phyloP scores from a whole-genome alignment of 495 filamentous ascomycete species.

The Aspergillus conjunctus region DNA sequence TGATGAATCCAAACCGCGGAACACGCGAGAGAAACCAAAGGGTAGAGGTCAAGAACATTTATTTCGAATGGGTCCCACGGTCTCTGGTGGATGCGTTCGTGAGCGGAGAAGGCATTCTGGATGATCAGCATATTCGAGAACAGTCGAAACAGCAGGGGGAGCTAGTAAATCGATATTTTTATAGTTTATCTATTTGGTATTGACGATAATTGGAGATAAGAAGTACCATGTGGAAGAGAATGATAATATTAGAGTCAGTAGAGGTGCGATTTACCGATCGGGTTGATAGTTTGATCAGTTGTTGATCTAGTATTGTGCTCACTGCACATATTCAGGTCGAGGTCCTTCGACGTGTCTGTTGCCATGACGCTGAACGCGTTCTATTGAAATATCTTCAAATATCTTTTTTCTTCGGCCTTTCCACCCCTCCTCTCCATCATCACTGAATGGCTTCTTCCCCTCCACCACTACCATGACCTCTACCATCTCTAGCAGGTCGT shows the following conservation, averaged over 20 bases:
- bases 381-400: slow-evolving; percentile 3
- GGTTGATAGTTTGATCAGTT: not conserved
- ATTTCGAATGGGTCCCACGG: slow-evolving; percentile 67
- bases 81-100: slow-evolving; percentile 57
- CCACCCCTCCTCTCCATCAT: not conserved
- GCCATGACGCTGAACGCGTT: slow-evolving; percentile 20
- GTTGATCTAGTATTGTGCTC: not conserved
- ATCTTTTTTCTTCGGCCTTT: not conserved
- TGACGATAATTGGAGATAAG: not conserved
- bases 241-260: not conserved
- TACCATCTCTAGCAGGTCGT: slow-evolving; percentile 25
- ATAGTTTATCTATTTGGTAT: slow-evolving; percentile 14
- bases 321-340: not conserved
- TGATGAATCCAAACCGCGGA: not conserved
- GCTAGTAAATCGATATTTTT: slow-evolving; percentile 37
- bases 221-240: not conserved
- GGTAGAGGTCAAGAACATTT: slow-evolving; percentile 56
- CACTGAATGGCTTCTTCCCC: no score
- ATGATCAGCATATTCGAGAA: slow-evolving; percentile 31
- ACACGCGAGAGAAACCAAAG: slow-evolving; percentile 10
- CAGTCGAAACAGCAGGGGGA: slow-evolving; percentile 33
- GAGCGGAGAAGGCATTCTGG: slow-evolving; percentile 52
- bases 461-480: slow-evolving; percentile 23
- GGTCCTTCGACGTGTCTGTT: slow-evolving; percentile 13
- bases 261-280: not conserved